Base-by-base conservation (phyloP, 768 basidiomycete species). In the Mycena pura region DNA sequence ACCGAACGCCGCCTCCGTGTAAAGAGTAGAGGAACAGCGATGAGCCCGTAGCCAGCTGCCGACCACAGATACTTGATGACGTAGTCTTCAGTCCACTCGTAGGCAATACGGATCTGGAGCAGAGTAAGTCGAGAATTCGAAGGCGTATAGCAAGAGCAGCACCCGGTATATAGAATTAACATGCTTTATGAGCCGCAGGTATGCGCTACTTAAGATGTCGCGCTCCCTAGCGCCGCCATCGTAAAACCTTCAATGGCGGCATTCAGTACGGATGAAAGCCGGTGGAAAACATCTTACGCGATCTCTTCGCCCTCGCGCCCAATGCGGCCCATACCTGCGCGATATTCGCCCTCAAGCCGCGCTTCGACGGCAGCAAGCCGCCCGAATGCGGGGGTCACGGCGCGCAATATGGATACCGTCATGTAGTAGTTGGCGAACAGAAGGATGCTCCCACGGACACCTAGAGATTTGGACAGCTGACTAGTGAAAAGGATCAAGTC, bases 21-120 rank as follows among this genome's bases (percentile, higher is more conserved):
- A 68, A 92, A 87, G 36, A 96, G 78, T 19, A 96, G 82, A 0
- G 96, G 96, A 1, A 98, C 89, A 8, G 95, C 92, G 70, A 99
- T 98, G 21, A 98, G 82, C 5, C 83, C 84, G 73, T 98, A 99
- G 0, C 96, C 96, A 5, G 88, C 89, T 1, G 95, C 95, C 10
- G 92, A 94, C 96, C 95, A 97, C 9, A 93, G 77, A 72, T 97
- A 98, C 74, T 97, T 97, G 81, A 97, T 95, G 19, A 97, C 91
- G 66, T 93, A 95, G 77, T 97, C 96, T 71, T 97, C 96, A 0
- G 93, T 97, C 95, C 92, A 97, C 76, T 88, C 93, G 69, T 93
- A 96, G 2, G 90, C 90, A 45, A 96, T 93, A 15, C 94, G 89
- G 51, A 94, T 92, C 91, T 93, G 61, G 27, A 34, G 5, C 41